Conservation (phyloP, 805 yeast genomes). For the Zygosaccharomyces pseudorouxii region DNA sequence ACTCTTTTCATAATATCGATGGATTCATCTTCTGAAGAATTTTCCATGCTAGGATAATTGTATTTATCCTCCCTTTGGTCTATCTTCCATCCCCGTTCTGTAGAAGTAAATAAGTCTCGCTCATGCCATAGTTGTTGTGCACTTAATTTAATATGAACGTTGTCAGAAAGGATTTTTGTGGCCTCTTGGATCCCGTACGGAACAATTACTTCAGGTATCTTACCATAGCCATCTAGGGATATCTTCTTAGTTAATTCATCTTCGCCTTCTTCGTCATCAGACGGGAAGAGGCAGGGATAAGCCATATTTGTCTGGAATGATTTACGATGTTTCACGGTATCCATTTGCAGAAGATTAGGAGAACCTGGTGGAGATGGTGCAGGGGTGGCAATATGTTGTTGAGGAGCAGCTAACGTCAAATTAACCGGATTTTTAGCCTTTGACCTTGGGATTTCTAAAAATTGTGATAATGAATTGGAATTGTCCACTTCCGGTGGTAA, state of each 20-base stretch:
- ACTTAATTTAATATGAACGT: conserved; percentile 63
- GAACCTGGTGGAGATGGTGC: conserved; percentile 75
- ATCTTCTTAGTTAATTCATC: conserved; percentile 22
- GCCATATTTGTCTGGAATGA: conserved; percentile 62
- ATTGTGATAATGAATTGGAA: conserved; percentile 54
- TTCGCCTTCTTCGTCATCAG: conserved; percentile 36
- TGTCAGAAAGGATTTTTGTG: conserved; percentile 54
- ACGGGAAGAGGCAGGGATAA: conserved; percentile 64
- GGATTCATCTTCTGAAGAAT: conserved; percentile 27
- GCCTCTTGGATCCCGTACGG: conserved; percentile 84
- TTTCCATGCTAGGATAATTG: conserved; percentile 24
- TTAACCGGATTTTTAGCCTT: conserved; percentile 32
- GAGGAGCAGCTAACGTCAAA: conserved; percentile 29
- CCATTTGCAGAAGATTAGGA: conserved; percentile 36
- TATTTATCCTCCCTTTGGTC: conserved; percentile 27
- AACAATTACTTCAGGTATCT: conserved; percentile 30
- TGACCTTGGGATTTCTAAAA: conserved; percentile 55
- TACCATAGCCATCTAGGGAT: not conserved
- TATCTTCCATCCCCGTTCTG: conserved; percentile 60
- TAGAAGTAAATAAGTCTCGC: conserved; percentile 62
- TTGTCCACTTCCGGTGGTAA: conserved; percentile 45
- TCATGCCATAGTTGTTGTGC: conserved; percentile 68
- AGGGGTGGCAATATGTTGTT: conserved; percentile 65
- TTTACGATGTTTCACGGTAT: conserved; percentile 41
- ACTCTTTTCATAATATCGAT: conserved; percentile 44